Evolutionary conservation across 345 rosid species (phyloP), one percentile per base, ranked within the genome.

Genomic region (Corchorus capsularis): DNA sequence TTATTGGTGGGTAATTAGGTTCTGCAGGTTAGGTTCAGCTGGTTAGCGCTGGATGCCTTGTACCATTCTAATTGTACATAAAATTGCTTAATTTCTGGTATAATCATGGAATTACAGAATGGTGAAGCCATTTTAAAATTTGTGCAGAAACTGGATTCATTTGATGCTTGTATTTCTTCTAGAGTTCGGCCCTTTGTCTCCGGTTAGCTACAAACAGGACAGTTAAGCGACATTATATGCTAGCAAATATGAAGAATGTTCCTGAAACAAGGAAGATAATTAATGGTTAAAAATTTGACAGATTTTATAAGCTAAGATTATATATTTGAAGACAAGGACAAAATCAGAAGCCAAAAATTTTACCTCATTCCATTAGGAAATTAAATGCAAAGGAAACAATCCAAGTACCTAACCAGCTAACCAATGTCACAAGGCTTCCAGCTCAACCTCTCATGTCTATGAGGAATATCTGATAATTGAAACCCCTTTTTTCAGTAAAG

Each of bases 371-470:
- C 86, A 83, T 82, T 39, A 85, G 68, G 84, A 92, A 91, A 77
- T 89, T 94, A 80, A 92, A 91, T 43, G 90, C 64, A 50, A 77
- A 94, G 60, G 98, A 78, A 59, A 91, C 73, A 32, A 92, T 85
- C 98, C 97, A 92, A 72, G 94, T 88, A 37, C 90, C 88, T 41
- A 89, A 79, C 98, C 98, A 92, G 83, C 89, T 92, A 22, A 90
- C 88, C 55, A 94, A 66, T 56, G 92, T 87, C 86, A 93, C 93
- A 5, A 94, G 83, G 80, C 96, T 94, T 69, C 96, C 98, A 43
- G 96, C 94, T 49, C 92, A 84, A 4, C 91, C 97, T 73, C 91
- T 94, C 85, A 91, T 84, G 80, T 90, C 90, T 80, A 92, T 91
- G 1, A 96, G 96, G 71, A 93, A 92, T 71, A 94, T 86, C 97